phyloP scores from a whole-genome alignment of 2,329 filamentous ascomycete species.

The Blastomyces parvus region DNA sequence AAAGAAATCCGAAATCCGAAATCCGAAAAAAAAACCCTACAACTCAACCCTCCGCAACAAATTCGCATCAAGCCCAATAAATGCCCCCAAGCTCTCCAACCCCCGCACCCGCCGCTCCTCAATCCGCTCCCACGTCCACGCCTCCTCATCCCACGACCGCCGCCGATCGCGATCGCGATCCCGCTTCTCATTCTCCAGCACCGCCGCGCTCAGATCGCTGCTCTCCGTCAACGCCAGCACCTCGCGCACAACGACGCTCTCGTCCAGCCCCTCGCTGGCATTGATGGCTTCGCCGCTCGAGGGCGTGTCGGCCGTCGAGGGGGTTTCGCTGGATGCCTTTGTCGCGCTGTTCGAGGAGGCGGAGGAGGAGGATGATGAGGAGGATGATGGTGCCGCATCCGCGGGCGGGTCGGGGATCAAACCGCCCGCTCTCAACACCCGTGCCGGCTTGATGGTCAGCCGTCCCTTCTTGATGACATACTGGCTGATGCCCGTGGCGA shows the following conservation, averaged over 20 bases:
- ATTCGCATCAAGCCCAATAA: slow-evolving; percentile 43
- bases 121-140: slow-evolving; percentile 53
- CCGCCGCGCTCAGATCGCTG: slow-evolving; percentile 21
- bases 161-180: too few species aligned
- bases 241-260: slow-evolving; percentile 28
- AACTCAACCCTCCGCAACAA: slow-evolving; percentile 38
- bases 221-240: slow-evolving; percentile 28
- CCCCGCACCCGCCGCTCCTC: slow-evolving; percentile 49
- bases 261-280: slow-evolving; percentile 25
- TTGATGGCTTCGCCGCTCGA: slow-evolving; percentile 26
- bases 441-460: slow-evolving; percentile 73
- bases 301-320: slow-evolving; percentile 4
- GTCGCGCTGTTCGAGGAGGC: slow-evolving; percentile 24
- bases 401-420: slow-evolving; percentile 65
- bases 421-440: slow-evolving; percentile 60
- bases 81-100: slow-evolving; percentile 46
- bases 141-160: slow-evolving; percentile 28
- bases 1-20: slow-evolving; percentile 9
- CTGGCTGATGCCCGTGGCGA: slow-evolving; percentile 65
- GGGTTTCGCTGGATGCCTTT: slow-evolving; percentile 7
- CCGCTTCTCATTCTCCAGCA: slow-evolving; percentile 20
- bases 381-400: slow-evolving; percentile 31
- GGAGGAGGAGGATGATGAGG: neutral
- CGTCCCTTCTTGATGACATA: slow-evolving; percentile 76
- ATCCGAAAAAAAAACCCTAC: slow-evolving; percentile 14